phyloP scores from a whole-genome alignment of 2,329 filamentous ascomycete species.

The Metarhizium rileyi region DNA sequence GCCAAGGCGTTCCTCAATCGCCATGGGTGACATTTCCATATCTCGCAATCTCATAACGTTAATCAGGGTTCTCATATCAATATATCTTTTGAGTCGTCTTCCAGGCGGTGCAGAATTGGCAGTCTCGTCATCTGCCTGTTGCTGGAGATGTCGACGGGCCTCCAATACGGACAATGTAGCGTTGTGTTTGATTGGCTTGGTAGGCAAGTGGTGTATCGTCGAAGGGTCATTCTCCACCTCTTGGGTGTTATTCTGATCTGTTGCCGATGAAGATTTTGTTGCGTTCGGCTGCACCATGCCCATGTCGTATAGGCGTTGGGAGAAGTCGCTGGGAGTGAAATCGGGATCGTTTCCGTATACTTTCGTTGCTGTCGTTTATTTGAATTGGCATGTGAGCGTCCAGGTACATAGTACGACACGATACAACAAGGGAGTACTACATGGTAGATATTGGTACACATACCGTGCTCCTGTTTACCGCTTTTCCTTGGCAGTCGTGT shows the following conservation, averaged over 20 bases:
- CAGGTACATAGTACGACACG: too few relatives aligned
- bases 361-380: slow-evolving; percentile 25
- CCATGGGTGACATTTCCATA: slow-evolving; percentile 24
- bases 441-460: too few relatives aligned
- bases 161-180: slow-evolving; percentile 39
- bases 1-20: slow-evolving; percentile 37
- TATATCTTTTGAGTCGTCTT: slow-evolving; percentile 31
- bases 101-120: slow-evolving; percentile 26
- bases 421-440: too few relatives aligned
- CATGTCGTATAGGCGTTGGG: slow-evolving; percentile 42
- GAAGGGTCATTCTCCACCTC: not conserved
- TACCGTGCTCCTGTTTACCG: not conserved
- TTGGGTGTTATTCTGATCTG: slow-evolving; percentile 19
- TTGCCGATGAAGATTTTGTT: slow-evolving; percentile 43
- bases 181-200: slow-evolving; percentile 25
- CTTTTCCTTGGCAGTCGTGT: not conserved
- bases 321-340: slow-evolving; percentile 33
- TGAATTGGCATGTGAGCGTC: not conserved
- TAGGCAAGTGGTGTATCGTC: slow-evolving; percentile 20
- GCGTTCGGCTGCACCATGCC: slow-evolving; percentile 45
- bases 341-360: slow-evolving; percentile 33
- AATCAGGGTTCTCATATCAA: slow-evolving; percentile 26
- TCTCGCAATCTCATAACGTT: slow-evolving; percentile 31
- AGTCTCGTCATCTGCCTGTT: slow-evolving; percentile 33
- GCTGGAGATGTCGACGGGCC: slow-evolving; percentile 34